Evolutionary conservation across 345 rosid genomes (phyloP).

Genomic region (Jatropha curcas): DNA sequence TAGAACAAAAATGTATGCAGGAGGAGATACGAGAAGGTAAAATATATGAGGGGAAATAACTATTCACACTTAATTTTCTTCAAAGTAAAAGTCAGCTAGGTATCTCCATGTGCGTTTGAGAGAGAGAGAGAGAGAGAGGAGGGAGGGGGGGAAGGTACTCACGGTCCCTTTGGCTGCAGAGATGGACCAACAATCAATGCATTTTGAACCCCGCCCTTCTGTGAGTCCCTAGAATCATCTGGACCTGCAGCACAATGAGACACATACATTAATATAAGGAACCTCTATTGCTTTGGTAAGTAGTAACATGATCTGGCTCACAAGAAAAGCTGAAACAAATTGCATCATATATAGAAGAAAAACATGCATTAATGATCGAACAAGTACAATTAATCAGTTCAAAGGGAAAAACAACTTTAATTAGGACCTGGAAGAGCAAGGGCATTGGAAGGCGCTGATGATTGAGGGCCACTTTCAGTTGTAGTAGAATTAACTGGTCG

Average conservation of each 20-base stretch:
- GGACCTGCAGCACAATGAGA: slow-evolving; percentile 50
- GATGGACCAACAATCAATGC: slow-evolving; percentile 85
- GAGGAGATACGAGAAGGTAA: not conserved
- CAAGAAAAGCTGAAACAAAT: too few species aligned
- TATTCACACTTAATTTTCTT: too few species aligned
- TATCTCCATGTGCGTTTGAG: too few species aligned
- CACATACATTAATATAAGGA: not conserved
- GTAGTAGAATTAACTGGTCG: slow-evolving; percentile 37
- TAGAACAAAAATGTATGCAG: not conserved
- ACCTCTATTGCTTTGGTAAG: not conserved
- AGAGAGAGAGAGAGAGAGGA: not conserved
- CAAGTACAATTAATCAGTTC: too few species aligned
- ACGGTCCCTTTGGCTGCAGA: slow-evolving; percentile 60
- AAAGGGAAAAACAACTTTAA: not conserved
- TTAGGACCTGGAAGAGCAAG: slow-evolving; percentile 74
- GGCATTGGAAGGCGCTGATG: slow-evolving; percentile 45
- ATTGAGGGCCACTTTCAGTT: slow-evolving; percentile 30
- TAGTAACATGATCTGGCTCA: not conserved
- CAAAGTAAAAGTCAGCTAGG: not conserved
- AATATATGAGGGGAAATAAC: not conserved
- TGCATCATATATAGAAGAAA: too few species aligned
- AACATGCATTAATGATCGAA: too few species aligned
- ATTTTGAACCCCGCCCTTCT: slow-evolving; percentile 54
- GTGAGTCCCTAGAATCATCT: slow-evolving; percentile 53
- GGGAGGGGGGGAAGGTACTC: slow-evolving; percentile 26